A percentile compares a stretch with the other conserved stretches of the same genome.
Evolutionary conservation across 2,329 filamentous ascomycete species (phyloP).

Genomic region (Westerdykella sp.): DNA sequence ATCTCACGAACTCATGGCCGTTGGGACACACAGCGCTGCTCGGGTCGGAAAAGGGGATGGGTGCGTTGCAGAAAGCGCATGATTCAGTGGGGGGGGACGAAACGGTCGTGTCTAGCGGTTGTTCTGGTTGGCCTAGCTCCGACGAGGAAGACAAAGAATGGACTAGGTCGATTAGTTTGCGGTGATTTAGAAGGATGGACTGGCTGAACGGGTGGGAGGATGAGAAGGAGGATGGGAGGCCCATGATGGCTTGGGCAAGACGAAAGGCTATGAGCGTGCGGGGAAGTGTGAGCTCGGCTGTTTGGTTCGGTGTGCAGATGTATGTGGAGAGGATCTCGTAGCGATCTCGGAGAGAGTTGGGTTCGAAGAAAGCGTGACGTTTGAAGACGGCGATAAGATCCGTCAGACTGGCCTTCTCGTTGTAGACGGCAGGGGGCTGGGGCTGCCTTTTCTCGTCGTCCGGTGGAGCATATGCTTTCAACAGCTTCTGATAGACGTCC

Average conservation of each 20-base stretch:
- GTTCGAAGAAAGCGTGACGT: slow-evolving; percentile 16
- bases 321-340: slow-evolving; percentile 25
- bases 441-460: not conserved
- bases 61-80: slow-evolving; percentile 49
- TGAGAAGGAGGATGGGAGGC: slow-evolving; percentile 13
- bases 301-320: slow-evolving; percentile 15
- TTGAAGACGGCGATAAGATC: slow-evolving; percentile 17
- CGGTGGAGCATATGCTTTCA: slow-evolving; percentile 11
- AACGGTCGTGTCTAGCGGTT: not conserved
- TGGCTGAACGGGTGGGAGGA: slow-evolving; percentile 15
- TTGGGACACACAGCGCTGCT: slow-evolving; percentile 44
- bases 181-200: slow-evolving; percentile 17
- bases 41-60: slow-evolving; percentile 45
- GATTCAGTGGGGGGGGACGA: slow-evolving; percentile 31
- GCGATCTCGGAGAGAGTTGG: slow-evolving; percentile 24
- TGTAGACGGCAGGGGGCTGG: not conserved
- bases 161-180: slow-evolving; percentile 16
- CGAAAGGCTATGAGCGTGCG: slow-evolving; percentile 29
- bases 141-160: slow-evolving; percentile 6
- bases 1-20: slow-evolving; percentile 52
- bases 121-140: not conserved
- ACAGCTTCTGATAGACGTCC: slow-evolving; percentile 18
- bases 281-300: slow-evolving; percentile 11
- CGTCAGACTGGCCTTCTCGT: slow-evolving; percentile 1
- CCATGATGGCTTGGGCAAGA: slow-evolving; percentile 17